These are phyloP conservation scores for Saccharomycopsis crataegensis DNA, from an alignment of 1,139 yeast genomes.

Conservation along the genomic window DNA sequence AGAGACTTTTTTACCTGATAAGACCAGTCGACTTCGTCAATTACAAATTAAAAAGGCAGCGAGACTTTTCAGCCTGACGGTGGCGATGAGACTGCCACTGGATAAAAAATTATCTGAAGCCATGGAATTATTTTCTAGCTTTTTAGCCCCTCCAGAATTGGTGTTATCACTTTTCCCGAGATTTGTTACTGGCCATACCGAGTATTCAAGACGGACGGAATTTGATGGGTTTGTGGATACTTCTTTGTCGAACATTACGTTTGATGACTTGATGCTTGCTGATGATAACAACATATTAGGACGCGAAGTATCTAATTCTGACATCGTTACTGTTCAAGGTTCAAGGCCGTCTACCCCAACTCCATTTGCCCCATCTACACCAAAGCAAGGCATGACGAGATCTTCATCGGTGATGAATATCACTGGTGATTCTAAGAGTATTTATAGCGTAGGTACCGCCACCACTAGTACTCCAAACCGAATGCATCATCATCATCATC, in stretches of 20 bases:
- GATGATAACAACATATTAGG: not conserved
- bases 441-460: too few relatives aligned
- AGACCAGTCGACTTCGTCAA: constrained; percentile 34
- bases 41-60: constrained; percentile 38
- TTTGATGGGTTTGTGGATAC: too few relatives aligned
- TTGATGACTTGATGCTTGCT: not conserved
- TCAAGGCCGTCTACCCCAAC: not conserved
- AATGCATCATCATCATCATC: not conserved
- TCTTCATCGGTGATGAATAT: too few relatives aligned
- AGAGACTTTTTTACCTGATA: constrained; percentile 28
- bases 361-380: too few relatives aligned
- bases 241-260: not conserved
- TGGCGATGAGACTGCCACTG: too few relatives aligned
- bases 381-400: not conserved
- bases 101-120: constrained; percentile 30
- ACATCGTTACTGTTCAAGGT: too few relatives aligned
- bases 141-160: constrained; percentile 49
- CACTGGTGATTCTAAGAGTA: too few relatives aligned
- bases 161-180: constrained; percentile 42
- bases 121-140: constrained; percentile 40
- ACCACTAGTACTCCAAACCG: too few relatives aligned
- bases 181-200: constrained; percentile 25
- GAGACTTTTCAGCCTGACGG: constrained; percentile 27
- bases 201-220: not conserved
- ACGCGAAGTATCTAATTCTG: too few relatives aligned